Conservation (phyloP, 768 basidiomycete genomes). For the Kwoniella sp. region DNA sequence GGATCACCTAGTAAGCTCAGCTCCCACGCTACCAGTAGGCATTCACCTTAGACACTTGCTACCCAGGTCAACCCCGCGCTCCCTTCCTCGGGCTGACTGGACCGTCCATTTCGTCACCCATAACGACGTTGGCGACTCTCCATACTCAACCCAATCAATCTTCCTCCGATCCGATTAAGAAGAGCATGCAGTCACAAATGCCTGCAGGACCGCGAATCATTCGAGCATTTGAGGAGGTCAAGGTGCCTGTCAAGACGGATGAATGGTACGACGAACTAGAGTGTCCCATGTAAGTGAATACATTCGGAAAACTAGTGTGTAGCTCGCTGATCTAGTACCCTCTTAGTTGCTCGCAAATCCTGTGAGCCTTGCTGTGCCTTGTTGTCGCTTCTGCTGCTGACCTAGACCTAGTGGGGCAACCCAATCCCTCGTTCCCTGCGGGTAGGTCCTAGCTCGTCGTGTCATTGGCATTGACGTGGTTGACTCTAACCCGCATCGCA, state of each 20-base stretch:
- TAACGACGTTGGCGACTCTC: slow-evolving; percentile 1
- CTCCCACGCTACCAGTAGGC: too few relatives aligned
- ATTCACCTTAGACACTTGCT: too few relatives aligned
- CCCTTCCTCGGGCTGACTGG: slow-evolving; percentile 5
- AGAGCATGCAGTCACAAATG: too few relatives aligned
- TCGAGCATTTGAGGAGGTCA: slow-evolving; percentile 36
- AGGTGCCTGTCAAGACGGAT: slow-evolving; percentile 30
- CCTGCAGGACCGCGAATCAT: slow-evolving; percentile 25
- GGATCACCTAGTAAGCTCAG: too few relatives aligned
- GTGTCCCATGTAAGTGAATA: slow-evolving; percentile 41
- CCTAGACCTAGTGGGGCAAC: slow-evolving; percentile 24
- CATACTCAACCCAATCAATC: neutral
- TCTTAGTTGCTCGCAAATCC: slow-evolving; percentile 37
- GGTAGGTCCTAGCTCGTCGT: slow-evolving; percentile 20
- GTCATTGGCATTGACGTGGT: neutral
- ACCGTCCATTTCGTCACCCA: slow-evolving; percentile 6
- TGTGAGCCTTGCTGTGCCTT: too few relatives aligned
- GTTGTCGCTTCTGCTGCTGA: too few relatives aligned
- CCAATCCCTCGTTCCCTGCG: slow-evolving; percentile 40
- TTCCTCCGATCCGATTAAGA: too few relatives aligned
- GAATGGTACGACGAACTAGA: slow-evolving; percentile 46
- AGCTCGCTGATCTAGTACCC: too few relatives aligned
- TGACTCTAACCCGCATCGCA: too few relatives aligned
- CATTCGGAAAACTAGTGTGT: too few relatives aligned
- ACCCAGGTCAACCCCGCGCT: neutral